A percentile compares a stretch with the other conserved stretches of the same genome.
These are phyloP conservation scores for Xerocomus brunneocitrinus DNA, from an alignment of 768 basidiomycete genomes.

Conservation along the genomic window DNA sequence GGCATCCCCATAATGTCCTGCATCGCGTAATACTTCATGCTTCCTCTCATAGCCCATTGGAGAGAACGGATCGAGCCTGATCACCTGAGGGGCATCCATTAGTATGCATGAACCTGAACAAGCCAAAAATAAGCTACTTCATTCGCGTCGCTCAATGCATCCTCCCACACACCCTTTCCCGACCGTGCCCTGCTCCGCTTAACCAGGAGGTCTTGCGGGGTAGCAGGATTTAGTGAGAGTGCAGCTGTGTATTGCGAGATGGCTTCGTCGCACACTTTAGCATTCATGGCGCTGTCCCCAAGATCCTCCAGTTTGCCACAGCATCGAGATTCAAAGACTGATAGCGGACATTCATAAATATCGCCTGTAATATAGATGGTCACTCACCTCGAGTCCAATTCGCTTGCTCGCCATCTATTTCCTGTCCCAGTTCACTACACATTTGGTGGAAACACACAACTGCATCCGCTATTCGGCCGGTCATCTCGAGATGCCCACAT, in stretches of 20 bases:
- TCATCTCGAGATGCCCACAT: neutral
- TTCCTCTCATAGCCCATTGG: neutral
- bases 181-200: neutral
- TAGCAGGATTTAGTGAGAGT: neutral
- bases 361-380: neutral
- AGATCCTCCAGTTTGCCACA: neutral
- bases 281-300: neutral
- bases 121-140: neutral
- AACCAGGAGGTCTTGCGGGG: neutral
- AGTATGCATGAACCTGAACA: neutral
- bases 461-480: neutral
- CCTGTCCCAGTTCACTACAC: neutral
- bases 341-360: neutral
- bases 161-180: neutral
- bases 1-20: neutral
- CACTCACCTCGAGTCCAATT: conserved; percentile 1
- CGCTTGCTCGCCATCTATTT: neutral
- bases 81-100: neutral
- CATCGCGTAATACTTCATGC: neutral
- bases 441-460: neutral
- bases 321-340: neutral
- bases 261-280: neutral
- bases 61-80: neutral
- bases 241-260: neutral
- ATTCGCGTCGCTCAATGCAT: neutral